Evolutionary conservation across 306 rosid species (phyloP).

Genomic region (Nissolia schottii): DNA sequence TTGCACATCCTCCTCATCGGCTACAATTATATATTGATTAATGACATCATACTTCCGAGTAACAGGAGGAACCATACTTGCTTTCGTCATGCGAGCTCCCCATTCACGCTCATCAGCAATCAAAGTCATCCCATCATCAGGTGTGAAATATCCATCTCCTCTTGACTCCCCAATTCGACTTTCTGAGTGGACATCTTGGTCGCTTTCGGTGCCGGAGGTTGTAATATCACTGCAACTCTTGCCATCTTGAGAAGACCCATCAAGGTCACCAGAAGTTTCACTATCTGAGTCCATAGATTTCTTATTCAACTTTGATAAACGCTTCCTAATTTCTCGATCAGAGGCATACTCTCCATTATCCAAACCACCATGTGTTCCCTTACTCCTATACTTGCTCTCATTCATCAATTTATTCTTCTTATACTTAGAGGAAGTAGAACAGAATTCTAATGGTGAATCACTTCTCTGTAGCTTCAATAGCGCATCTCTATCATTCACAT

Average conservation of each 20-base stretch:
- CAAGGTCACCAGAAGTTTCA: conserved; percentile 86
- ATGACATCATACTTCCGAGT: conserved; percentile 90
- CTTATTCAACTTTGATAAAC: conserved; percentile 76
- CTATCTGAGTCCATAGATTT: conserved; percentile 73
- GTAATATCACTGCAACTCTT: conserved; percentile 72
- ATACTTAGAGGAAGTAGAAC: conserved; percentile 54
- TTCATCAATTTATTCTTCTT: conserved; percentile 61
- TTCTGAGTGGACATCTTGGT: conserved; percentile 52
- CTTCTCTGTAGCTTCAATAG: conserved; percentile 54
- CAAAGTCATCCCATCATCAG: conserved; percentile 53
- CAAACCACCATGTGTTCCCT: conserved; percentile 58
- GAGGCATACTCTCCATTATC: conserved; percentile 72
- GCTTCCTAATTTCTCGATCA: conserved; percentile 83
- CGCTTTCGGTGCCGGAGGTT: conserved; percentile 65
- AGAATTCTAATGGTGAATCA: conserved; percentile 38
- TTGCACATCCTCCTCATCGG: conserved; percentile 83
- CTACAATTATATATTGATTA: conserved; percentile 72
- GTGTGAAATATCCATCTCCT: conserved; percentile 44
- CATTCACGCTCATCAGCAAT: conserved; percentile 84
- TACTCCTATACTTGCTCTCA: conserved; percentile 80
- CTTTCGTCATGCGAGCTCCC: conserved; percentile 99
- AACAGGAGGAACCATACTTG: conserved; percentile 96
- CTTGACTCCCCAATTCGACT: conserved; percentile 46
- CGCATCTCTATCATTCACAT: conserved; percentile 54
- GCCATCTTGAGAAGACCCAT: conserved; percentile 67